Conservation (phyloP, 1,284 basidiomycete genomes). For the Malassezia slooffiae region DNA sequence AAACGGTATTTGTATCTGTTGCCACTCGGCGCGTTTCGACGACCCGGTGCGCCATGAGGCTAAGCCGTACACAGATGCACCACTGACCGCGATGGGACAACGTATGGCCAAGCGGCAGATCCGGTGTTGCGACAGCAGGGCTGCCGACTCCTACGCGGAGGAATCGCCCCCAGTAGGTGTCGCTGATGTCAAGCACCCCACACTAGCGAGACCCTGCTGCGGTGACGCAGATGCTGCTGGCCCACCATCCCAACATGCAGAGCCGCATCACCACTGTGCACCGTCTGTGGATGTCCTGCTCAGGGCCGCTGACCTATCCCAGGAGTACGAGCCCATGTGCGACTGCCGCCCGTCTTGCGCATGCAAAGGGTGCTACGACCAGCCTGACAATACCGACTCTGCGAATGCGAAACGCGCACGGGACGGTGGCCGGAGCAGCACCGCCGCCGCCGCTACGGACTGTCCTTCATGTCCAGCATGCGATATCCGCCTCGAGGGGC, state of each 20-base stretch:
- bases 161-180: no score
- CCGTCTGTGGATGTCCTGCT: slow-evolving; percentile 23
- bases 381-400: background rate
- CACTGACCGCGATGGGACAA: no score
- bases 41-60: background rate
- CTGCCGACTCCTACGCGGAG: no score
- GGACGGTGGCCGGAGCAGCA: no score
- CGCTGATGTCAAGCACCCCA: no score
- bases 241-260: background rate
- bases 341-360: slow-evolving; percentile 18
- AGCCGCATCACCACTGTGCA: no score
- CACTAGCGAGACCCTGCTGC: no score
- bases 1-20: slow-evolving; percentile 20
- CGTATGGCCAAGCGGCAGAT: no score
- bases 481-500: slow-evolving; percentile 24
- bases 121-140: no score
- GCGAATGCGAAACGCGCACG: slow-evolving; percentile 15
- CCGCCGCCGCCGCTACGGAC: background rate
- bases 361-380: slow-evolving; percentile 19
- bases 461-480: slow-evolving; percentile 32
- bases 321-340: slow-evolving; percentile 20
- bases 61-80: no score
- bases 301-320: slow-evolving; percentile 26
- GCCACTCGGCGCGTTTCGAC: slow-evolving; percentile 7
- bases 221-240: background rate